Conservation (phyloP, 2,329 filamentous ascomycete species). For the Lachnellula arida region DNA sequence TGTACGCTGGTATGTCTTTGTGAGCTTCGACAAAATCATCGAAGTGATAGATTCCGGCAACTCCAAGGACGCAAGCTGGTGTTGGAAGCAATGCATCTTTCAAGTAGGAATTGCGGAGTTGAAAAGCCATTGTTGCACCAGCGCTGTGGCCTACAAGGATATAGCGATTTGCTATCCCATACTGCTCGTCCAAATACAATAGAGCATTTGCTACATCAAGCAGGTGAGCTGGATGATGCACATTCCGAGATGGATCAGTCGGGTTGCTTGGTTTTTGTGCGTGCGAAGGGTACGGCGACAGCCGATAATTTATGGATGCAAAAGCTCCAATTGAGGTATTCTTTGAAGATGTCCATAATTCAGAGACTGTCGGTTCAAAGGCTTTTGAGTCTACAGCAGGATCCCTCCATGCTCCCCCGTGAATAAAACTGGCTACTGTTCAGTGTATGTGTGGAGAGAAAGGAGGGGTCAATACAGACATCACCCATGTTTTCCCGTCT, state of each 20-base stretch:
- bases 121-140: conserved; percentile 59
- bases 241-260: conserved; percentile 35
- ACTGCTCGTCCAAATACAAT: conserved; percentile 42
- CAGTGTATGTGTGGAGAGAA: not conserved
- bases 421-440: conserved; percentile 37
- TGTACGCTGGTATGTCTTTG: conserved; percentile 47
- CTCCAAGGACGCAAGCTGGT: conserved; percentile 52
- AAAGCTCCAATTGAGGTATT: conserved; percentile 48
- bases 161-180: conserved; percentile 43
- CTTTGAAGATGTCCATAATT: conserved; percentile 33
- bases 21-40: conserved; percentile 46
- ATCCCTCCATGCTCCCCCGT: conserved; percentile 62
- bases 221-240: conserved; percentile 55
- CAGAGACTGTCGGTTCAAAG: conserved; percentile 42
- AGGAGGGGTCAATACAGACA: conserved; percentile 5
- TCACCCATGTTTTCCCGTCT: conserved; percentile 6
- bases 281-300: conserved; percentile 49
- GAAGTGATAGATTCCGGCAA: conserved; percentile 66
- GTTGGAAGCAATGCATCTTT: conserved; percentile 31
- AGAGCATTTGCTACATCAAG: conserved; percentile 51
- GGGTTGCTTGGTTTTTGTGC: conserved; percentile 40
- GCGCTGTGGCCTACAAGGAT: conserved; percentile 59
- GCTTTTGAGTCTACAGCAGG: conserved; percentile 44
- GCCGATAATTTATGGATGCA: conserved; percentile 59
- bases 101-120: conserved; percentile 36